phyloP scores from a whole-genome alignment of 1,139 yeast species.

The Blastobotrys buckinghamii region DNA sequence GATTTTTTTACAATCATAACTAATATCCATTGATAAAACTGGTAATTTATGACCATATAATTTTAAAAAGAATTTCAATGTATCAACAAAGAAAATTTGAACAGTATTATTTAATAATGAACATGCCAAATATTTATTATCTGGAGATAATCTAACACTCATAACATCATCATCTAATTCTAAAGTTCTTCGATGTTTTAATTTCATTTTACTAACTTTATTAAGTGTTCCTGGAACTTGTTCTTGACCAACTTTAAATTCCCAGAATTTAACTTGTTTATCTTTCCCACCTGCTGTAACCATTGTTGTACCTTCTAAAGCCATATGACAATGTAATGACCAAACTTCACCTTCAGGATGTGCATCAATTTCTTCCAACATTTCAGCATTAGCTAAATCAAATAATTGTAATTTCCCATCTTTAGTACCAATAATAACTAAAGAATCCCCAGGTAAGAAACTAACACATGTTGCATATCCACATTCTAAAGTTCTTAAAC shows the following conservation, averaged over 20 bases:
- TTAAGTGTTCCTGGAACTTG: constrained; percentile 63
- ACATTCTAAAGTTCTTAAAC: constrained; percentile 80
- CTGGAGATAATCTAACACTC: constrained; percentile 77
- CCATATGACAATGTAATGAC: constrained; percentile 77
- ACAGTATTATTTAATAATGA: constrained; percentile 89
- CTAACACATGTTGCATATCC: constrained; percentile 81
- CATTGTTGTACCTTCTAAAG: constrained; percentile 77
- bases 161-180: constrained; percentile 84
- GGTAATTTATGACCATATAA: constrained; percentile 96
- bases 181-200: constrained; percentile 71
- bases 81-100: constrained; percentile 82
- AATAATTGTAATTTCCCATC: constrained; percentile 76
- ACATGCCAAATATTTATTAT: constrained; percentile 68
- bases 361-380: constrained; percentile 59
- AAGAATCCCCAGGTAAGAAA: constrained; percentile 86
- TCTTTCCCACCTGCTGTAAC: constrained; percentile 89
- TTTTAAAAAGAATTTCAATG: constrained; percentile 79
- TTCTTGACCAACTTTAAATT: constrained; percentile 61
- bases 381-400: constrained; percentile 77
- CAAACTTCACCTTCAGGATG: constrained; percentile 69
- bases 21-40: constrained; percentile 72
- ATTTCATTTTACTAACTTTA: constrained; percentile 47
- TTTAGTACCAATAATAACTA: constrained; percentile 86
- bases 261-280: constrained; percentile 85
- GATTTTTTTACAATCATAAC: constrained; percentile 77